Evolutionary conservation across 1,284 basidiomycete genomes (phyloP).

Genomic region (Boletus mariae): DNA sequence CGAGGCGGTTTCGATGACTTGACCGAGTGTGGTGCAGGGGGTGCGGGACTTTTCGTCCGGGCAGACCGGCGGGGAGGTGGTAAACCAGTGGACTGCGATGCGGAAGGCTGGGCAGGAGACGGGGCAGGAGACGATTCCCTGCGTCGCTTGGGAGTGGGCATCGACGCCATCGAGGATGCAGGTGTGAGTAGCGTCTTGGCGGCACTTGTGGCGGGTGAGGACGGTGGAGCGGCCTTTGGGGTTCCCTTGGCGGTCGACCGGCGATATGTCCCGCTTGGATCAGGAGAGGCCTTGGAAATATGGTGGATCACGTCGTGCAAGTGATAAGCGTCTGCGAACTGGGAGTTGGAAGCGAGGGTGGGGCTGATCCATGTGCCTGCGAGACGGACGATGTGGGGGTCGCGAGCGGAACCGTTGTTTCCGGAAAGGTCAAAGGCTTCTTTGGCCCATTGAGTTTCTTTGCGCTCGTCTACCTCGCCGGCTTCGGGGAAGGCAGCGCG

Average conservation of each 20-base stretch:
- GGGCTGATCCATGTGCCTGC: slow-evolving; percentile 89
- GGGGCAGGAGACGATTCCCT: slow-evolving; percentile 55
- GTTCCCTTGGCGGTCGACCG: slow-evolving; percentile 49
- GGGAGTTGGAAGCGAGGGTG: slow-evolving; percentile 55
- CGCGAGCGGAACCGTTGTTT: slow-evolving; percentile 77
- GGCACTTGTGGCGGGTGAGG: slow-evolving; percentile 18
- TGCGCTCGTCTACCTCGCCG: slow-evolving; percentile 73
- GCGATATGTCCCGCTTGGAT: slow-evolving; percentile 73
- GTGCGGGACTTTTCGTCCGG: slow-evolving; percentile 53
- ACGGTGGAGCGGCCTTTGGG: slow-evolving; percentile 30
- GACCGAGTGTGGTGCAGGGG: slow-evolving; percentile 23
- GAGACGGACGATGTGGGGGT: slow-evolving; percentile 62
- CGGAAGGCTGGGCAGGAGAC: slow-evolving; percentile 20
- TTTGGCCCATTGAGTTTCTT: slow-evolving; percentile 85
- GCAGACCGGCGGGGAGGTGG: slow-evolving; percentile 44
- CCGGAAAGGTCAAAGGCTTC: slow-evolving; percentile 73
- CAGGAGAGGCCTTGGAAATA: slow-evolving; percentile 74
- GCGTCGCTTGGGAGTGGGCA: slow-evolving; percentile 56
- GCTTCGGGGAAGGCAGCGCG: slow-evolving; percentile 92
- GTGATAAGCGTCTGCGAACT: slow-evolving; percentile 63
- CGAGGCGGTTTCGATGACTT: slow-evolving; percentile 36
- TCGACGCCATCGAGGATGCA: slow-evolving; percentile 28
- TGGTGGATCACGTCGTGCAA: slow-evolving; percentile 58
- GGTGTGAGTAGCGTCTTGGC: slow-evolving; percentile 30
- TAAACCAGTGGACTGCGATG: slow-evolving; percentile 22